phyloP scores from a whole-genome alignment of 768 basidiomycete species.

The Mycena latifolia region DNA sequence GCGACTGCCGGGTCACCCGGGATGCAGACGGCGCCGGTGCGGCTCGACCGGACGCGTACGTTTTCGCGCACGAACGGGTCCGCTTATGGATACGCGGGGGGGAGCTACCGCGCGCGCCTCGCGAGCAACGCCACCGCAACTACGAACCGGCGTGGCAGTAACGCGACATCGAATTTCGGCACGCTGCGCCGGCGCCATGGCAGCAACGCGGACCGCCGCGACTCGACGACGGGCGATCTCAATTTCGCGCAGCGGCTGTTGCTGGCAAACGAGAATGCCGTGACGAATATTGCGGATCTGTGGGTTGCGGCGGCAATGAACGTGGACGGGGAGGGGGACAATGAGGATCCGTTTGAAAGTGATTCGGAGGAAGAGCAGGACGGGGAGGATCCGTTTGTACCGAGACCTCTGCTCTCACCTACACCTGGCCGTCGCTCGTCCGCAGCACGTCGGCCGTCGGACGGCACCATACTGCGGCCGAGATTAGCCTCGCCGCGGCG shows the following conservation, averaged over 20 bases:
- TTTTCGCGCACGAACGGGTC: constrained; percentile 77
- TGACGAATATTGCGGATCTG: constrained; percentile 94
- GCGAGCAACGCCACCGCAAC: constrained; percentile 60
- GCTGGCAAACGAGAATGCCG: constrained; percentile 95
- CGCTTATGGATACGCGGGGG: constrained; percentile 81
- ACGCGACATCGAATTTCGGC: constrained; percentile 45
- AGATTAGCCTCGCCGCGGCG: constrained; percentile 29
- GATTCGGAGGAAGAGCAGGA: constrained; percentile 56
- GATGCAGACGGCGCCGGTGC: constrained; percentile 55
- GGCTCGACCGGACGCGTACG: constrained; percentile 58
- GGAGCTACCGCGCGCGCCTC: constrained; percentile 67
- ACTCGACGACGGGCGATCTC: constrained; percentile 65
- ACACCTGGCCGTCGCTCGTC: constrained; percentile 28
- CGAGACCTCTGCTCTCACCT: constrained; percentile 22
- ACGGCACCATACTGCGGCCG: constrained; percentile 18
- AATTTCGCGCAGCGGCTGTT: constrained; percentile 91
- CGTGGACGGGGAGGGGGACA: constrained; percentile 92
- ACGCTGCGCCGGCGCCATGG: constrained; percentile 61
- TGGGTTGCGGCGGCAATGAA: constrained; percentile 99
- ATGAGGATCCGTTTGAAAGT: constrained; percentile 82
- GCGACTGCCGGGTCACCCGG: constrained; percentile 45
- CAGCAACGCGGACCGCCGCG: constrained; percentile 60
- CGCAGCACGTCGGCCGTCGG: constrained; percentile 47
- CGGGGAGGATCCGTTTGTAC: constrained; percentile 36
- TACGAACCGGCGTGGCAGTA: constrained; percentile 66